These are phyloP conservation scores for Huntiella bhutanensis DNA, from an alignment of 2,329 filamentous ascomycete species.

Conservation along the genomic window DNA sequence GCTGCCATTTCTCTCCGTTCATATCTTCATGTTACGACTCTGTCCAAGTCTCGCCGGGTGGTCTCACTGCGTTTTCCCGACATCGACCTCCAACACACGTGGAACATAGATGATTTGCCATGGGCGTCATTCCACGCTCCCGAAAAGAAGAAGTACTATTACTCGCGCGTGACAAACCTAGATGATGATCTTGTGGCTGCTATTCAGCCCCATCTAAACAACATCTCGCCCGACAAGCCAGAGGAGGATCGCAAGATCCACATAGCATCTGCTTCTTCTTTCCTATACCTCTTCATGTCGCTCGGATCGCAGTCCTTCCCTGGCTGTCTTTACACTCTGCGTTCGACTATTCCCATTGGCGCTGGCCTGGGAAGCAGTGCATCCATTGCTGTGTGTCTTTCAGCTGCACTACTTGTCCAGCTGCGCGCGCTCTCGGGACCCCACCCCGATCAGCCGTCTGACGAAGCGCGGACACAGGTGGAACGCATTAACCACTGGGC, in stretches of 20 bases:
- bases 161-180: constrained; percentile 67
- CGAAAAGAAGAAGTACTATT: constrained; percentile 85
- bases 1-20: constrained; percentile 89
- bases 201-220: constrained; percentile 57
- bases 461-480: constrained; percentile 76
- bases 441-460: constrained; percentile 72
- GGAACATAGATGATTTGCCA: constrained; percentile 82
- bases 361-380: constrained; percentile 84
- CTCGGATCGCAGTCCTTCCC: constrained; percentile 63
- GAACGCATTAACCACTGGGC: constrained; percentile 97
- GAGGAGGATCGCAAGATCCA: constrained; percentile 69
- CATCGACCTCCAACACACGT: constrained; percentile 73
- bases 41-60: constrained; percentile 79
- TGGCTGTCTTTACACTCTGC: constrained; percentile 72
- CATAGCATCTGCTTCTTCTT: constrained; percentile 60
- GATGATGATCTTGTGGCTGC: constrained; percentile 67
- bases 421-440: constrained; percentile 76
- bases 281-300: constrained; percentile 84
- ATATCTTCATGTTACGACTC: constrained; percentile 85
- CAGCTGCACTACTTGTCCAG: constrained; percentile 68
- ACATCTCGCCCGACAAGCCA: constrained; percentile 47
- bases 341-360: constrained; percentile 83
- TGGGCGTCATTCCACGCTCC: constrained; percentile 68
- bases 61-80: constrained; percentile 82
- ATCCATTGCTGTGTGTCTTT: constrained; percentile 80